phyloP scores from a whole-genome alignment of 2,329 filamentous ascomycete genomes.

The Hypoxylon sp. region DNA sequence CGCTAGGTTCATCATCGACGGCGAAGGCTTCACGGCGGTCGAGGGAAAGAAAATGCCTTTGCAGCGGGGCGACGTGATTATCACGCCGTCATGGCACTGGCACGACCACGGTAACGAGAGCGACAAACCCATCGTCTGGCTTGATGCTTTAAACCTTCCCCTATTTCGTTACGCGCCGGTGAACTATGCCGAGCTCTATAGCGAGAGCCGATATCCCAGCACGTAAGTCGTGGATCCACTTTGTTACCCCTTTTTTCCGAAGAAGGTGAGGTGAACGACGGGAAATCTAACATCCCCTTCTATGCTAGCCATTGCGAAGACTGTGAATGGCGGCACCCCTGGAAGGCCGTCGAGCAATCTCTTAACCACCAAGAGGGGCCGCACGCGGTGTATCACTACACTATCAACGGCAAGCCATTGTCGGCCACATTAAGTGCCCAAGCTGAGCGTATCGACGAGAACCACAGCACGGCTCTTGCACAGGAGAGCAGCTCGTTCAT shows the following conservation, averaged over 20 bases:
- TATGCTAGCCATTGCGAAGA: no score
- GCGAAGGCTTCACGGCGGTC: constrained; percentile 65
- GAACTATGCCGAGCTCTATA: constrained; percentile 60
- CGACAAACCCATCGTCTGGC: constrained; percentile 65
- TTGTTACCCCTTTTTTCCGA: background rate
- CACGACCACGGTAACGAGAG: constrained; percentile 68
- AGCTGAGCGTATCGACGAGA: constrained; percentile 9
- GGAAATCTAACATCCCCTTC: no score
- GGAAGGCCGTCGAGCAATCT: background rate
- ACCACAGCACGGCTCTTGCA: background rate
- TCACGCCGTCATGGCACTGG: constrained; percentile 68
- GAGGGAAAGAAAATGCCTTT: constrained; percentile 63
- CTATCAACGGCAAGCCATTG: constrained; percentile 2
- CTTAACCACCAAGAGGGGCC: background rate
- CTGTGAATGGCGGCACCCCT: constrained; percentile 4
- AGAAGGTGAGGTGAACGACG: no score
- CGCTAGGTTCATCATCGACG: constrained; percentile 67
- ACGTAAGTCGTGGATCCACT: background rate
- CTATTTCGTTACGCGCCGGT: constrained; percentile 62
- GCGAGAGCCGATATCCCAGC: constrained; percentile 11
- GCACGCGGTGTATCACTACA: constrained; percentile 4
- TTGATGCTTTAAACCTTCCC: constrained; percentile 66
- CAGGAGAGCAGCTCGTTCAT: constrained; percentile 14
- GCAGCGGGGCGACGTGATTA: constrained; percentile 63
- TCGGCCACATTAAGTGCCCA: background rate